Base-by-base conservation (phyloP, 257 asterid genomes). In the Paulownia fortunei region DNA sequence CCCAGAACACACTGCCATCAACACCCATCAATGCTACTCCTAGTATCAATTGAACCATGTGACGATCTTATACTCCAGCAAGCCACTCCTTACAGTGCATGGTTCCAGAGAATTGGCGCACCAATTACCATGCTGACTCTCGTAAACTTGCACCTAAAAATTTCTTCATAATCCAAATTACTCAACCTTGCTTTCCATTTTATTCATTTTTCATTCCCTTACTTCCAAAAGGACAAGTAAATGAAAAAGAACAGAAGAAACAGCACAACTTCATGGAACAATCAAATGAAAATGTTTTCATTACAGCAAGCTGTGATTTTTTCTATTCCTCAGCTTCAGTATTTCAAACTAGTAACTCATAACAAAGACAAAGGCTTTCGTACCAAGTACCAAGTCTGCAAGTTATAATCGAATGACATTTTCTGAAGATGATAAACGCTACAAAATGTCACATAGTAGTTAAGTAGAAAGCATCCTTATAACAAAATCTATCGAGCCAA, bases 401-500 rank as follows among this genome's bases (percentile, higher is more conserved):
- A 51, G 32, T 51, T 51, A 27, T 15, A 5, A 30, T 51, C 1
- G 24, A 13, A 46, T 26, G 61, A 69, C n/a, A 18, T 37, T n/a
- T 32, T 30, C 54, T 9, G 36, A 0, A 66, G 18, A 19, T 6
- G 12, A 12, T 18, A 11, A 12, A 15, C 26, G 58, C n/a, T 18
- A 5, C 16, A 15, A 36, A 34, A 34, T 64, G 69, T 54, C 69
- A 30, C 74, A 59, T 18, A 39, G 81, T 16, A 80, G 69, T 56
- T 69, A 51, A 69, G 37, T 41, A 44, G 62, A 59, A 54, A 55
- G 19, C 64, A 56, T 44, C 76, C n/a, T 34, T 59, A 62, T 3
- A 23, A 41, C 77, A 79, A 79, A 62, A 65, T 3, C 58, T 41
- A 23, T 39, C 27, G 26, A 75, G 70, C 73, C 75, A 42, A 63